These are phyloP conservation scores for Aspergillus panamensis DNA, from an alignment of 495 filamentous ascomycete species.

Conservation along the genomic window DNA sequence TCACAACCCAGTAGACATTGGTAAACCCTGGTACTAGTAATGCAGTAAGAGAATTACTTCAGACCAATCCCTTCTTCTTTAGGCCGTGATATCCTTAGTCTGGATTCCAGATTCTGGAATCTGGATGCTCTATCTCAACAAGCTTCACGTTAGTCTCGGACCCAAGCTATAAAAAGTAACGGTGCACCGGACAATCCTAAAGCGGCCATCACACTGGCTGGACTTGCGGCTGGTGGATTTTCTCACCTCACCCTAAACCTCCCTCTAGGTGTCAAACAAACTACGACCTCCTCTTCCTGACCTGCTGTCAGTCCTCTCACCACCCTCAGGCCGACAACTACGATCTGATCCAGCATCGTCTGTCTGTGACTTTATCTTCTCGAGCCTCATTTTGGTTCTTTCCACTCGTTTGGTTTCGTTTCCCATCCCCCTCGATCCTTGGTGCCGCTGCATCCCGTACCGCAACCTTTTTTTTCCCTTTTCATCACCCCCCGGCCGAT, in stretches of 20 bases:
- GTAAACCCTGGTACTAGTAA: background rate
- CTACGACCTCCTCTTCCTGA: slow-evolving; percentile 8
- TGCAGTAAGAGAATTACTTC: background rate
- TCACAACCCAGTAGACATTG: background rate
- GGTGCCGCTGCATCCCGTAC: slow-evolving; percentile 7
- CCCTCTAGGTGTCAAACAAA: slow-evolving; percentile 17
- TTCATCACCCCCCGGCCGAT: background rate
- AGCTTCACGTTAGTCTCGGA: background rate
- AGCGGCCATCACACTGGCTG: slow-evolving; percentile 19
- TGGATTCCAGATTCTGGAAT: too few species aligned
- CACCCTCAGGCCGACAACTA: background rate
- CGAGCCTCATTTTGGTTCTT: slow-evolving; percentile 16
- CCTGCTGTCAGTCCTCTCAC: background rate
- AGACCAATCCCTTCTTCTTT: background rate
- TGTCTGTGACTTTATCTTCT: slow-evolving; percentile 8
- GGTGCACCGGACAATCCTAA: slow-evolving; percentile 7
- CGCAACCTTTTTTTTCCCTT: slow-evolving; percentile 15
- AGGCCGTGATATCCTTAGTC: background rate
- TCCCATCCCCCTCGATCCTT: slow-evolving; percentile 7
- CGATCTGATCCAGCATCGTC: background rate
- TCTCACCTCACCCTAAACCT: background rate
- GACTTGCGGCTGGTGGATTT: slow-evolving; percentile 18
- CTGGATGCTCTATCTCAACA: background rate
- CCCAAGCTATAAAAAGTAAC: slow-evolving; percentile 18
- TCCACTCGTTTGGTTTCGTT: slow-evolving; percentile 20